A percentile compares a stretch with the other conserved stretches of the same genome.
phyloP scores from a whole-genome alignment of 225 moss, liverwort and hornwort species.

The Physcomitrellopsis africana region DNA sequence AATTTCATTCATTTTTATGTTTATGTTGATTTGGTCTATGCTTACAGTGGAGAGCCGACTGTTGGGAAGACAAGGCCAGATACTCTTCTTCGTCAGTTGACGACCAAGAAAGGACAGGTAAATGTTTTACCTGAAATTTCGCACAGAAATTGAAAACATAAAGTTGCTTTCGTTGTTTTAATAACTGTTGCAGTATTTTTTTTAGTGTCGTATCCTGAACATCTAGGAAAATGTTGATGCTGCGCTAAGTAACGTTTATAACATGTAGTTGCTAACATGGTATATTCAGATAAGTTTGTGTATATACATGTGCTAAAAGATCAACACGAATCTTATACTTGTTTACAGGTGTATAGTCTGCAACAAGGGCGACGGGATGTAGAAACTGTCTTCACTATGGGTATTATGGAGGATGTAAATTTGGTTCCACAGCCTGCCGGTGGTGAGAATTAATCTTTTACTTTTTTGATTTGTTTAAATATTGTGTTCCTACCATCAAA shows the following conservation, averaged over 20 bases:
- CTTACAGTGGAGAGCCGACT: slow-evolving; percentile 89
- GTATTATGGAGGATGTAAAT: slow-evolving; percentile 99
- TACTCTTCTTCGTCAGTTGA: slow-evolving; percentile 91
- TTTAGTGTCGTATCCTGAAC: slow-evolving; percentile 3
- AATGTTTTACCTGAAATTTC: slow-evolving; percentile 26
- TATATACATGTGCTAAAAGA: neutral
- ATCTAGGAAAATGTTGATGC: neutral
- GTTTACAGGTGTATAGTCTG: slow-evolving; percentile 91
- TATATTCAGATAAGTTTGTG: neutral
- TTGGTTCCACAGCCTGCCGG: slow-evolving; percentile 99
- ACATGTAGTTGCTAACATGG: neutral
- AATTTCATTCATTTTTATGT: slow-evolving; percentile 20
- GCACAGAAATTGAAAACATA: slow-evolving; percentile 1
- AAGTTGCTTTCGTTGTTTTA: neutral
- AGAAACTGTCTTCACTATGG: slow-evolving; percentile 98
- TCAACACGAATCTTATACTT: slow-evolving; percentile 6
- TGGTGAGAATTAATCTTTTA: slow-evolving; percentile 49
- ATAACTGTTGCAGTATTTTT: neutral
- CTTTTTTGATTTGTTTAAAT: slow-evolving; percentile 6
- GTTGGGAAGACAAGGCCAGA: slow-evolving; percentile 93
- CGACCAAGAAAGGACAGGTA: slow-evolving; percentile 98
- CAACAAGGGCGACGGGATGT: slow-evolving; percentile 96
- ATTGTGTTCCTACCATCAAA: neutral
- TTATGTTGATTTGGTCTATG: slow-evolving; percentile 16
- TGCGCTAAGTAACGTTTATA: neutral